These are phyloP conservation scores for Tolypocladium amazonense DNA, from an alignment of 2,329 filamentous ascomycete genomes.

Conservation along the genomic window DNA sequence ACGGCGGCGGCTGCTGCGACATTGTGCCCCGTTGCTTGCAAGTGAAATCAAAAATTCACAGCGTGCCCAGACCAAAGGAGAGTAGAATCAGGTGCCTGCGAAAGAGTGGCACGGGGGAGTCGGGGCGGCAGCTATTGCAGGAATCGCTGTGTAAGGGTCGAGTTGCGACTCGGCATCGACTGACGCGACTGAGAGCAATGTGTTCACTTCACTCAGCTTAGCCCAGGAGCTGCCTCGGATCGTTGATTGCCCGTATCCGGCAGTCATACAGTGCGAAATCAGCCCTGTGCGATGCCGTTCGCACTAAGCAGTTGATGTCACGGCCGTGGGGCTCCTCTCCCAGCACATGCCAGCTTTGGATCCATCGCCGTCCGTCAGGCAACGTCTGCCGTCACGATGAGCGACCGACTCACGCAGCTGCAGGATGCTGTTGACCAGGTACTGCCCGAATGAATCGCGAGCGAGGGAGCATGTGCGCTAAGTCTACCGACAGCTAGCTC, in stretches of 20 bases:
- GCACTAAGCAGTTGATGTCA: neutral
- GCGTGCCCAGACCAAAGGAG: neutral
- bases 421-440: constrained; percentile 81
- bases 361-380: neutral
- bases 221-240: constrained; percentile 9
- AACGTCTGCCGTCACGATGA: constrained; percentile 36
- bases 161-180: constrained; percentile 4
- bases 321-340: neutral
- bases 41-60: neutral
- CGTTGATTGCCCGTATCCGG: constrained; percentile 18
- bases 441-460: constrained; percentile 8
- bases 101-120: neutral
- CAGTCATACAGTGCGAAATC: neutral
- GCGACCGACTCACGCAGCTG: constrained; percentile 69
- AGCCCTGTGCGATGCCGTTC: neutral
- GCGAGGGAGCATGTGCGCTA: neutral
- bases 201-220: constrained; percentile 22
- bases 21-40: constrained; percentile 8
- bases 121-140: neutral
- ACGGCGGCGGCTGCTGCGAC: constrained; percentile 15
- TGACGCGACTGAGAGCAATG: constrained; percentile 19
- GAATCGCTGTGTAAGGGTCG: neutral
- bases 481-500: constrained; percentile 40
- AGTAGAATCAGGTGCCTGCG: neutral
- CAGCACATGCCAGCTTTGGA: neutral